A percentile compares a stretch with the other conserved stretches of the same genome.
Evolutionary conservation across 2,329 filamentous ascomycete species (phyloP).

Genomic region (Zymoseptoria brevis): DNA sequence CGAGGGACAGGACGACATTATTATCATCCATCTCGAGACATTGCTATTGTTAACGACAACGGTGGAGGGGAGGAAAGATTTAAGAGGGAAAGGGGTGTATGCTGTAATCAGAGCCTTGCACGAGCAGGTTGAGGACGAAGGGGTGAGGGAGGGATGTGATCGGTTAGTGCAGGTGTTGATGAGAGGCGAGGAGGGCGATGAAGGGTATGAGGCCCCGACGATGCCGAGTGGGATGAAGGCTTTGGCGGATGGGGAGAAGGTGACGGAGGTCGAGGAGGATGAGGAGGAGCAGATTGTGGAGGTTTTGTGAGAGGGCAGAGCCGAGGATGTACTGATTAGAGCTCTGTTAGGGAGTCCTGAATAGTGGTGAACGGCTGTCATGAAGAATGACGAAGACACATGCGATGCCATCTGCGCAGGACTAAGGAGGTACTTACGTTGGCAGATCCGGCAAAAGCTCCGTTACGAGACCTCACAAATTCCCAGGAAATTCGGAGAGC

Average conservation of each 20-base stretch:
- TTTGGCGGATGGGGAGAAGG: conserved; percentile 30
- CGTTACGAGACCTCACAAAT: no score
- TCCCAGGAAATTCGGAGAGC: no score
- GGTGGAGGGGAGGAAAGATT: conserved; percentile 60
- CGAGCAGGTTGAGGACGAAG: conserved; percentile 66
- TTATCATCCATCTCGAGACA: conserved; percentile 84
- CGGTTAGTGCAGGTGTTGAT: conserved; percentile 82
- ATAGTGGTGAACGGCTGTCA: no score
- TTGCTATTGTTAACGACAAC: conserved; percentile 76
- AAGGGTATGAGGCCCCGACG: background rate
- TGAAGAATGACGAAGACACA: no score
- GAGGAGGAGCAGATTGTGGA: conserved; percentile 18
- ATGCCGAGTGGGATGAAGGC: conserved; percentile 1
- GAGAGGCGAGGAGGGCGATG: conserved; percentile 61
- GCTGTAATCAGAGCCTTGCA: conserved; percentile 84
- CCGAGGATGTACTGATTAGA: no score
- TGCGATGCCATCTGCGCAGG: no score
- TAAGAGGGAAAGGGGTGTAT: conserved; percentile 76
- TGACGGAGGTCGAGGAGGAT: conserved; percentile 37
- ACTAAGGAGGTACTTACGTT: no score
- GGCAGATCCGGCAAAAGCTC: no score
- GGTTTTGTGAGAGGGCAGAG: conserved; percentile 3
- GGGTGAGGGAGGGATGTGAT: conserved; percentile 76
- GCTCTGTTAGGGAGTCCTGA: no score
- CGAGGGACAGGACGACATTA: conserved; percentile 66